Evolutionary conservation across 2,329 filamentous ascomycete genomes (phyloP), one percentile per base, ranked within the genome.

Genomic region (Pseudocercospora pini-densiflorae): DNA sequence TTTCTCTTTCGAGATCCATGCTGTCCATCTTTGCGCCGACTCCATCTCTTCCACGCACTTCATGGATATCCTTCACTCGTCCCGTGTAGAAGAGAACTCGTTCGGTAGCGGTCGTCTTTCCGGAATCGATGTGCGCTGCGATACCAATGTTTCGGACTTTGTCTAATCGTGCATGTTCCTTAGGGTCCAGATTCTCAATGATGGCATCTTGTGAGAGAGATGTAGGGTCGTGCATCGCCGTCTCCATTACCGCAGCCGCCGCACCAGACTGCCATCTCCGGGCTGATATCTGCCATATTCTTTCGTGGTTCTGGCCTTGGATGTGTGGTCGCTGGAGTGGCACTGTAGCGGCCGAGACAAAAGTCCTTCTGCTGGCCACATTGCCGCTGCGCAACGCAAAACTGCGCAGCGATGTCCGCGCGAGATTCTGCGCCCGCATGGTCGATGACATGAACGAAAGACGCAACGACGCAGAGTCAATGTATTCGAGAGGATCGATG

Each of bases 1-100:
- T 97, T 80, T 98, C 95, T 81, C 95, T 88, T 83, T 99, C 95
- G 73, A 99, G 85, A 74, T 99, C 95, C 95, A 99, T 99, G 27
- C 94, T 97, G 84, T 99, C 95, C 95, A 99, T 99, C 85, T 99
- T 99, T 68, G 95, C 95, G 71, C 95, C 95, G 47, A 97, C 93
- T 40, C 92, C 88, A 86, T 99, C 95, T 77, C 94, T 94, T 66
- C 93, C 93, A 76, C 95, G 89, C 51, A 99, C 95, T 82, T 99
- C 95, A 84, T 99, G 95, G 76, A 99, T 98, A 33, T 92, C 87
- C 79, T 96, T 96, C 82, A 97, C 97, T 78, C 95, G 91, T 71
- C 95, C 95, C 63, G 95, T 98, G 81, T 99, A 99, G 87, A 94
- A 99, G 64, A 99, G 90, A 53, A 99, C 93, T 79, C 95, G 92